Base-by-base conservation (phyloP, 306 rosid genomes). In the Trifolium repens region DNA sequence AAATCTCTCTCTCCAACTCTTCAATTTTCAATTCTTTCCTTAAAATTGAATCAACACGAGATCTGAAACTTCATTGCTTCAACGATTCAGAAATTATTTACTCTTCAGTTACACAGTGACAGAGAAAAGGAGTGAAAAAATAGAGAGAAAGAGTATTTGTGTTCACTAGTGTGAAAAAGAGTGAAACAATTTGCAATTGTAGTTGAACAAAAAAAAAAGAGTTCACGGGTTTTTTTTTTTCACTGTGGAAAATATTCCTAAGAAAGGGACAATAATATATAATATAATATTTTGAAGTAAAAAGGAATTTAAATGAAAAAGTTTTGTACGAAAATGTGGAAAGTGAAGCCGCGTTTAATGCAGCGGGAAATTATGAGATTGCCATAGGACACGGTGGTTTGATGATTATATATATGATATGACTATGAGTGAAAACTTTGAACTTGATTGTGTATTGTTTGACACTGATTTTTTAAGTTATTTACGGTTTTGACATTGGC, bases 301-400 rank as follows among this genome's bases (percentile, higher is more conserved):
- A 50, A 2, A 5, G n/a, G 57, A n/a, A 50, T 50, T 49, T 1
- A n/a, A 42, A 9, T 14, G 30, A 10, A 34, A 17, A 70, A 9
- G 26, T 16, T 35, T 72, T 27, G 32, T 15, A 1, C 61, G 5
- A 62, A 63, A 83, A 30, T 84, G 76, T 73, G 75, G 30, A 85
- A 80, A 67, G 67, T 58, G 72, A 84, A 66, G 83, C 80, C 89
- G 91, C 91, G 89, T 88, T 83, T 39, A 77, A 87, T 78, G 90
- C 93, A 83, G 93, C 85, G 93, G 92, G 96, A 84, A 85, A 68
- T 74, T 34, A 35, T 32, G 54, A 49, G 14, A 57, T 52, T 49
- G 66, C 43, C 17, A 61, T 5, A 14, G 50, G 72, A 16, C 54
- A 74, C 44, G 73, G 4, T 52, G 19, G 60, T 14, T 9, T 19